These are phyloP conservation scores for Fusarium pseudograminearum DNA, from an alignment of 2,329 filamentous ascomycete species.

Conservation along the genomic window DNA sequence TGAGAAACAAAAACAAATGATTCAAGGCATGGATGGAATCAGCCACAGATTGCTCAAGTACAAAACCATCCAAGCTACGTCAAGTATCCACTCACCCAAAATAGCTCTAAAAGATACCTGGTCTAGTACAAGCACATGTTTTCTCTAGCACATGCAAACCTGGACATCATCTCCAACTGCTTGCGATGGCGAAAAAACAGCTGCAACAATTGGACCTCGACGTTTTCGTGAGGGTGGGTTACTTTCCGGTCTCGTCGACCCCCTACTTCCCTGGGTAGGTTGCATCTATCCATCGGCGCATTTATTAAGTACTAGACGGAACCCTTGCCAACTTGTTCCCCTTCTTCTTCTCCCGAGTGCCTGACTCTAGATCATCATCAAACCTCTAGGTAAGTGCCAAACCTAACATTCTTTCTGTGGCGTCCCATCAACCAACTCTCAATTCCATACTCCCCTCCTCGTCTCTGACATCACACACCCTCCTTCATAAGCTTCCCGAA, in stretches of 20 bases:
- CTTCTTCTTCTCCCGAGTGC: slow-evolving; percentile 11
- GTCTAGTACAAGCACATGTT: slow-evolving; percentile 41
- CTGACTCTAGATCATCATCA: slow-evolving; percentile 3
- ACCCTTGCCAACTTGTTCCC: neutral
- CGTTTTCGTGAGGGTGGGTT: slow-evolving; percentile 27
- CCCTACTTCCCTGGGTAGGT: slow-evolving; percentile 12
- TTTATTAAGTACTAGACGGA: slow-evolving; percentile 26
- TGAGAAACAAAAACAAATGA: slow-evolving; percentile 31
- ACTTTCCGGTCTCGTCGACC: slow-evolving; percentile 20
- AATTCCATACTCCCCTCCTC: slow-evolving; percentile 12
- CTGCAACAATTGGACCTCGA: slow-evolving; percentile 17
- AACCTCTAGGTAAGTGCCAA: slow-evolving; percentile 13
- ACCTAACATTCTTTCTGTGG: slow-evolving; percentile 33
- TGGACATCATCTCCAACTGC: slow-evolving; percentile 4
- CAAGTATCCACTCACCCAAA: slow-evolving; percentile 39
- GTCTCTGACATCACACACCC: slow-evolving; percentile 12
- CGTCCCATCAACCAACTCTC: slow-evolving; percentile 40
- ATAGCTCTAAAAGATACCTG: slow-evolving; percentile 37
- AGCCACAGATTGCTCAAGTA: slow-evolving; percentile 15
- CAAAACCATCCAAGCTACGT: slow-evolving; percentile 5
- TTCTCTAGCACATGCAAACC: slow-evolving; percentile 37
- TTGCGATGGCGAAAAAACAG: slow-evolving; percentile 36
- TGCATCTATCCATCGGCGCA: neutral
- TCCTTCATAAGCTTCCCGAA: slow-evolving; percentile 11
- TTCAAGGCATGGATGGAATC: slow-evolving; percentile 15